Evolutionary conservation across 352 stramenopile genomes (phyloP).

Genomic region (Lagenidium giganteum): DNA sequence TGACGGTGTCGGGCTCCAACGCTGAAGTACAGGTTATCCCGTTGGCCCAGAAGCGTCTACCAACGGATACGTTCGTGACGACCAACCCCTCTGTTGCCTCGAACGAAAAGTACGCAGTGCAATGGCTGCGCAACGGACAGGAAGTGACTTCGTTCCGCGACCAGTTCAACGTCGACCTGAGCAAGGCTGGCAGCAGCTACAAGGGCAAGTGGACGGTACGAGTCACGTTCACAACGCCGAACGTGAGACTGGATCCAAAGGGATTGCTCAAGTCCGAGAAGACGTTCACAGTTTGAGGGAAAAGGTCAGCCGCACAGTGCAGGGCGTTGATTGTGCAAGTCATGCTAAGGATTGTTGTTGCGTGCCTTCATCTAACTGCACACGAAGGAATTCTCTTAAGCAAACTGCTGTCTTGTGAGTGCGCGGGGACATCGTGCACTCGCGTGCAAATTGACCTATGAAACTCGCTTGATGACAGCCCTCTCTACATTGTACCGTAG

Average conservation of each 20-base stretch:
- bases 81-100: constrained; percentile 16
- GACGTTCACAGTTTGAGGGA: constrained; percentile 20
- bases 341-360: too few species aligned
- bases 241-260: constrained; percentile 22
- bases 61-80: constrained; percentile 19
- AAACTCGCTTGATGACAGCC: too few species aligned
- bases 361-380: too few species aligned
- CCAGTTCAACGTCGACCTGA: constrained; percentile 10
- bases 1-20: constrained; percentile 11
- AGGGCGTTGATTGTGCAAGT: too few species aligned
- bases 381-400: too few species aligned
- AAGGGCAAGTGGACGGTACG: constrained; percentile 14
- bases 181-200: neutral
- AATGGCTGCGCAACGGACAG: constrained; percentile 15
- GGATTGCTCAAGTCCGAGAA: constrained; percentile 18
- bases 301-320: too few species aligned
- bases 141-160: constrained; percentile 15
- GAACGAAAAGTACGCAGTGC: constrained; percentile 22
- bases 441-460: too few species aligned
- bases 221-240: constrained; percentile 22
- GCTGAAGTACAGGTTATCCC: constrained; percentile 26
- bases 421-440: too few species aligned
- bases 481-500: too few species aligned
- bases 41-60: constrained; percentile 19
- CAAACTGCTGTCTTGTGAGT: too few species aligned